Evolutionary conservation across 768 basidiomycete species (phyloP), one percentile per base, ranked within the genome.

Genomic region (Lenzites betulinus): DNA sequence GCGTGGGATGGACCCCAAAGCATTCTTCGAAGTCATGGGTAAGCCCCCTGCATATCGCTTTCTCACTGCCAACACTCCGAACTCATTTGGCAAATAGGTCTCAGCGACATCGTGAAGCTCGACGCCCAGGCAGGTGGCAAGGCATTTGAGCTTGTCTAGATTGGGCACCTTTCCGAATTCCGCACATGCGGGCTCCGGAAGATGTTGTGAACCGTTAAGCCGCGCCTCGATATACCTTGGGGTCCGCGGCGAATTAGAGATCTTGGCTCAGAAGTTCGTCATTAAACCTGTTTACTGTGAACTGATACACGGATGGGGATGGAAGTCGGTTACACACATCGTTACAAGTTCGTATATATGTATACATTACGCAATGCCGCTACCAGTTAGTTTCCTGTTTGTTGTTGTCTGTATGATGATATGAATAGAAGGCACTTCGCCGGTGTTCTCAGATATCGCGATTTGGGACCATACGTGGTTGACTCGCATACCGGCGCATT

Each of bases 1-100:
- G 0, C 69, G 78, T 70, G 74, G 89, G 22, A 89, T 90, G 89
- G 87, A 89, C 65, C 89, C 89, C 8, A 87, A 86, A 68, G 79
- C 82, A 44, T 90, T 90, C 79, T 90, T 91, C 71, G 82, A 87
- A 68, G 85, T 89, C 53, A 87, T 90, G 87, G 87, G 86, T 86
- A 70, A 47, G 79, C 66, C 5, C n/a, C 38, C 23, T 20, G n/a
- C 12, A 7, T 42, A 2, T 0, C 30, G 18, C 9, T 13, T 23
- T 28, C 48, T 42, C 30, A 4, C 35, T 25, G 9, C 47, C 11
- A 44, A 1, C 43, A n/a, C 26, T 52, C 36, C 46, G 15, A 47
- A 48, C 39, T 44, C 42, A 20, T 65, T 54, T 22, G 2, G 41
- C 28, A 42, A 26, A 18, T 59, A 83, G 83, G 86, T 58, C 75